These are phyloP conservation scores for Didymella arachidicola DNA, from an alignment of 2,329 filamentous ascomycete species.

Conservation along the genomic window DNA sequence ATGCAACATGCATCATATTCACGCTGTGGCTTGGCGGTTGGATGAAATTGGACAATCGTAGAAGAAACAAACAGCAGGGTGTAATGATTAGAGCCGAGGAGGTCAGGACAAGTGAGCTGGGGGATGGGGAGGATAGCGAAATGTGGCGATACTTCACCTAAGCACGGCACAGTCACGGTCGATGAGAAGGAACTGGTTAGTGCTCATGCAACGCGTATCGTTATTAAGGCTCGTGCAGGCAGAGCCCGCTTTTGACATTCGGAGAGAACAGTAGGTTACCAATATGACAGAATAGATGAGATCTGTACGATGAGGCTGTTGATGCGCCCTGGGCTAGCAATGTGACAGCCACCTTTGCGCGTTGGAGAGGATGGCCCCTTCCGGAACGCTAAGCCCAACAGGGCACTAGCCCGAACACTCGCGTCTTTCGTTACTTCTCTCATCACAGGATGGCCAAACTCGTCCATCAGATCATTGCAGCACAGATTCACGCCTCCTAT, in stretches of 20 bases:
- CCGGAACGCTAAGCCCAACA: not conserved
- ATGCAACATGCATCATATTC: conserved; percentile 53
- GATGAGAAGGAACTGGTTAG: not conserved
- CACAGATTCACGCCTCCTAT: not conserved
- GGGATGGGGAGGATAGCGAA: conserved; percentile 50
- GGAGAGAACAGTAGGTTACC: not conserved
- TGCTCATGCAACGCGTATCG: not conserved
- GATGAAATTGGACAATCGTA: conserved; percentile 57
- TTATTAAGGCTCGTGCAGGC: not conserved
- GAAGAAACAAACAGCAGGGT: conserved; percentile 51
- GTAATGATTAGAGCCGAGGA: conserved; percentile 48
- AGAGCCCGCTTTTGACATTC: not conserved
- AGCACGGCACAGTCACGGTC: not conserved
- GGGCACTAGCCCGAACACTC: not conserved
- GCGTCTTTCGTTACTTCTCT: not conserved
- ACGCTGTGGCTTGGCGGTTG: conserved; percentile 53
- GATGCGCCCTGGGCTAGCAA: not conserved
- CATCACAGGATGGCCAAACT: not conserved
- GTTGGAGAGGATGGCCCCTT: too few species aligned
- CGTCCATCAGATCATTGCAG: not conserved
- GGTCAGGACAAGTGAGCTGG: conserved; percentile 52
- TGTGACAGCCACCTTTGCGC: too few species aligned
- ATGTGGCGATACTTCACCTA: conserved; percentile 51
- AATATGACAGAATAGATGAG: not conserved
- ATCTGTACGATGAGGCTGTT: not conserved